Conservation (phyloP, 192 early-diverging fungal genomes). For the Entrophospora sp. region DNA sequence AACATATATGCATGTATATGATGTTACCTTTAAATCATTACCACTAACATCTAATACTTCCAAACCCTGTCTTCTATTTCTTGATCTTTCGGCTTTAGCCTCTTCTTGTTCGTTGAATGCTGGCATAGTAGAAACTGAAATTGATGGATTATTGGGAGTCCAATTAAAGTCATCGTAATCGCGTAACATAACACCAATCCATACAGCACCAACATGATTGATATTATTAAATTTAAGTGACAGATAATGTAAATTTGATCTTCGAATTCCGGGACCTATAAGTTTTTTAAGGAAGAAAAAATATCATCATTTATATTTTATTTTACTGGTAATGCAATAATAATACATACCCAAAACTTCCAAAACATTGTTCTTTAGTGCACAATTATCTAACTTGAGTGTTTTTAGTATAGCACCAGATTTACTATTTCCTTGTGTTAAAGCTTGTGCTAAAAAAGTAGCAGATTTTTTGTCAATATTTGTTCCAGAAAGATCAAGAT, state of each 20-base stretch:
- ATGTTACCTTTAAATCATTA: slow-evolving; percentile 38
- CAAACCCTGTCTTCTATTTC: slow-evolving; percentile 24
- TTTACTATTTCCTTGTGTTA: too few species aligned
- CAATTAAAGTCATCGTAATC: slow-evolving; percentile 37
- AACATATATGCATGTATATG: too few species aligned
- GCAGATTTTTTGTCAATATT: too few species aligned
- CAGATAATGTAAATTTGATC: slow-evolving; percentile 31
- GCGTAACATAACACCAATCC: slow-evolving; percentile 46
- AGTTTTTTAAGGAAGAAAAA: background rate
- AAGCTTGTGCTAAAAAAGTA: too few species aligned
- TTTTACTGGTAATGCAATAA: too few species aligned
- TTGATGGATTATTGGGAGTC: background rate
- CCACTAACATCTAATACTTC: slow-evolving; percentile 29
- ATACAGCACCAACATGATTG: slow-evolving; percentile 35
- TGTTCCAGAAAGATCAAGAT: too few species aligned
- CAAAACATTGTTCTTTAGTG: too few species aligned
- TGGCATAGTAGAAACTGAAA: background rate
- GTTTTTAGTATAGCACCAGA: too few species aligned
- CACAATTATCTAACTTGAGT: too few species aligned
- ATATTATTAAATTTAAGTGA: slow-evolving; percentile 42
- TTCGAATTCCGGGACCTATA: slow-evolving; percentile 33
- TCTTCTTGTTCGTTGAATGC: background rate
- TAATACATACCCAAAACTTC: too few species aligned
- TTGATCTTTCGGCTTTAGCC: background rate
- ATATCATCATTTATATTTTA: too few species aligned